Evolutionary conservation across 2,329 filamentous ascomycete species (phyloP), one percentile per base, ranked within the genome.

Genomic region (Colletotrichum sublineola): DNA sequence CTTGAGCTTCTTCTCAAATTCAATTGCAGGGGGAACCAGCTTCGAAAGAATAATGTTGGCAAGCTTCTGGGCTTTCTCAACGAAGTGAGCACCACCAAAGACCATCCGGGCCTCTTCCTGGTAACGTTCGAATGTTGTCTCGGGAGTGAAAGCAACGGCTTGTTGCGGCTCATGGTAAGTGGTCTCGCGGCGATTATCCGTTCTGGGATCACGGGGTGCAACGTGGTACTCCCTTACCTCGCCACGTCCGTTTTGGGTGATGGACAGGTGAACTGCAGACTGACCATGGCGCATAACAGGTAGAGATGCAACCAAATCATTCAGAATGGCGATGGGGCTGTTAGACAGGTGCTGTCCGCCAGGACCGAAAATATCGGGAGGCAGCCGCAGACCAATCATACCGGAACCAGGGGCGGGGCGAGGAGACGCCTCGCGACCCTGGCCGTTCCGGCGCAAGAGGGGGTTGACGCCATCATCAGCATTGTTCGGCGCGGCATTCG

Each of bases 81-180:
- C 79, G 64, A 74, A 68, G 61, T 92, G 88, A 61, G 84, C 86
- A 31, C 86, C 82, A 36, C 93, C 93, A 81, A 96, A 98, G 0
- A 98, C 87, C 80, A 99, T 91, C 74, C 92, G 91, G 11, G 95
- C 92, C 81, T 98, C 97, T 78, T 98, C 94, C 78, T 93, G 90
- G 92, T 97, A 99, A 73, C 96, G 92, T 65, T 88, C 87, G 67
- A 88, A 85, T 1, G 96, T 98, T 11, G 89, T 86, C 48, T 90
- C 89, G 11, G 94, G 87, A 29, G 87, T 84, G 80, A 98, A 98
- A 3, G 90, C 85, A 36, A 95, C 91, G 15, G 94, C 92, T 76
- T 93, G 92, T n/a, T 89, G 86, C 15, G 92, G 92, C 69, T 94
- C 92, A 77, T 87, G 82, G 75, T 84, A 80, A 48, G 82, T 76